phyloP scores from a whole-genome alignment of 2,329 filamentous ascomycete species.

The Achaetomium macrosporum region DNA sequence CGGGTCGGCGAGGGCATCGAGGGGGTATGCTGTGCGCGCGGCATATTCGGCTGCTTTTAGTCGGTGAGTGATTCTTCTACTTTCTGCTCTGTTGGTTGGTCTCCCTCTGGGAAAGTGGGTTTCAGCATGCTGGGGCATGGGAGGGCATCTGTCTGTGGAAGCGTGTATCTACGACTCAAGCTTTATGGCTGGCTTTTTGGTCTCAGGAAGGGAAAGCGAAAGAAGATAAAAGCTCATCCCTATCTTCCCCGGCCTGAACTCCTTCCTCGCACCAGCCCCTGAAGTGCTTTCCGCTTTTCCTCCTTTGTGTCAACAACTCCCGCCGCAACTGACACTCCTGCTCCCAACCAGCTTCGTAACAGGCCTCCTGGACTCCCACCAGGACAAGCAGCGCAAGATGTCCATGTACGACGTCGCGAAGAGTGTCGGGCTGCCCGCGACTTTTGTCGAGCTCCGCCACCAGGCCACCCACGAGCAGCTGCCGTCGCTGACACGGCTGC shows the following conservation, averaged over 20 bases:
- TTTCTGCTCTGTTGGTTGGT: background rate
- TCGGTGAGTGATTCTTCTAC: constrained; percentile 47
- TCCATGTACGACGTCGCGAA: constrained; percentile 69
- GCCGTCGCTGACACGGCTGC: constrained; percentile 67
- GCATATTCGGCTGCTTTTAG: constrained; percentile 71
- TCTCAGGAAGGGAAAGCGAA: too few species aligned
- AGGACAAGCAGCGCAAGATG: constrained; percentile 60
- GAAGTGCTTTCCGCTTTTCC: background rate
- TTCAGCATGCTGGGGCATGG: too few species aligned
- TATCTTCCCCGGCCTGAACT: constrained; percentile 1
- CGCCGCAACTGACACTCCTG: constrained; percentile 2
- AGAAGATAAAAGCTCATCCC: too few species aligned
- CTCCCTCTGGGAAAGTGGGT: background rate
- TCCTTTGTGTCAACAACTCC: too few species aligned
- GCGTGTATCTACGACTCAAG: too few species aligned
- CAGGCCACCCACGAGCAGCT: constrained; percentile 87
- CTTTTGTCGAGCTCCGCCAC: constrained; percentile 84
- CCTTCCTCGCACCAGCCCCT: background rate
- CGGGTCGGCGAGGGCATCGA: constrained; percentile 35
- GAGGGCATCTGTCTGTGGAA: too few species aligned
- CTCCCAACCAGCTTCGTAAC: constrained; percentile 63
- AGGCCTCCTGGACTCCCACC: constrained; percentile 68
- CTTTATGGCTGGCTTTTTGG: too few species aligned
- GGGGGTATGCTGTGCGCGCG: constrained; percentile 54
- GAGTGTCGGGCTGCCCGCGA: constrained; percentile 62